Percentiles rank a stretch among this genome's conserved stretches.
phyloP scores from a whole-genome alignment of 257 asterid genomes.

The Penstemon newberryi region DNA sequence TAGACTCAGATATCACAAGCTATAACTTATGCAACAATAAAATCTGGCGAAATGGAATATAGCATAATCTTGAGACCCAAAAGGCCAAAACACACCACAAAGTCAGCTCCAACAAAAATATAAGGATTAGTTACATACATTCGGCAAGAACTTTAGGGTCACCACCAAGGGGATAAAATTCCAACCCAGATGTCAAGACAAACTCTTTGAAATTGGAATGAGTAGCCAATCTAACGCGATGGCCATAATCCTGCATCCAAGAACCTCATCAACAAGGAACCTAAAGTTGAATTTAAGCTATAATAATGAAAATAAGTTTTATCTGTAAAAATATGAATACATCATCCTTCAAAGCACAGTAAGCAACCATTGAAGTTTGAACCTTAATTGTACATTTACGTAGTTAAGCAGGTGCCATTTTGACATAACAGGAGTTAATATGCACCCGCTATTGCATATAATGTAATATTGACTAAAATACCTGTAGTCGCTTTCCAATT shows the following conservation, averaged over 20 bases:
- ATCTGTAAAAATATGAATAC: neutral
- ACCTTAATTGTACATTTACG: conserved; percentile 3
- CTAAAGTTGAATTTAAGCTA: conserved; percentile 10
- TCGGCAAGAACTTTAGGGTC: conserved; percentile 97
- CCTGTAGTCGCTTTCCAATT: conserved; percentile 86
- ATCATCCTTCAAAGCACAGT: conserved; percentile 17
- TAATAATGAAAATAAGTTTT: neutral
- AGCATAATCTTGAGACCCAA: conserved; percentile 20
- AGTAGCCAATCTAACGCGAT: conserved; percentile 92
- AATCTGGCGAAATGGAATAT: conserved; percentile 4
- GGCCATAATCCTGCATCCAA: conserved; percentile 90
- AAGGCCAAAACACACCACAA: too few species aligned
- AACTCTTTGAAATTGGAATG: conserved; percentile 96
- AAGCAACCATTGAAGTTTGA: neutral
- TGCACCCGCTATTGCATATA: conserved; percentile 17
- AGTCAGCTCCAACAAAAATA: conserved; percentile 9
- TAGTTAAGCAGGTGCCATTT: conserved; percentile 1
- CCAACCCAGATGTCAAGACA: conserved; percentile 93
- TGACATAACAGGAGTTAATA: conserved; percentile 16
- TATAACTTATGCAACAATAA: too few species aligned
- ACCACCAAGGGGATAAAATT: conserved; percentile 95
- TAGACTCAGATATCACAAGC: too few species aligned
- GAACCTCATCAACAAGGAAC: conserved; percentile 32
- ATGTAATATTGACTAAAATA: conserved; percentile 28
- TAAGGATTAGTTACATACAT: conserved; percentile 54